Percentiles rank a stretch among this genome's conserved stretches.
These are phyloP conservation scores for Candida labiduridarum DNA, from an alignment of 1,139 yeast species.

Conservation along the genomic window DNA sequence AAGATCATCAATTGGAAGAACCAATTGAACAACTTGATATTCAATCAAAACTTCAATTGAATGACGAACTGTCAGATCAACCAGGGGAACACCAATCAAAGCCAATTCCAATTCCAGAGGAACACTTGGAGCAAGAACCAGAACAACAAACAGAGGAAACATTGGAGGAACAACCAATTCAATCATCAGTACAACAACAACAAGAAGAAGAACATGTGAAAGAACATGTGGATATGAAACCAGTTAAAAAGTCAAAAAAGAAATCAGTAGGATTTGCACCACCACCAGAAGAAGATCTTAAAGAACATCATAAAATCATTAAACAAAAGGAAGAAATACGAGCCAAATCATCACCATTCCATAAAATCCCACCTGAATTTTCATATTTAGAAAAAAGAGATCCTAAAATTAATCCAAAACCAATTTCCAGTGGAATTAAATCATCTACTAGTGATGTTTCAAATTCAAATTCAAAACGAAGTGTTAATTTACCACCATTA, in stretches of 20 bases:
- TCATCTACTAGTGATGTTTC: slow-evolving; percentile 9
- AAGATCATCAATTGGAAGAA: neutral
- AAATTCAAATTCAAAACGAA: slow-evolving; percentile 7
- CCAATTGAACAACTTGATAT: neutral
- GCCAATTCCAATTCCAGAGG: too few species aligned
- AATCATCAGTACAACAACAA: neutral
- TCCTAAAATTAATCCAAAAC: slow-evolving; percentile 16
- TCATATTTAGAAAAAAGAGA: slow-evolving; percentile 35
- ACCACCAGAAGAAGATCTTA: slow-evolving; percentile 39
- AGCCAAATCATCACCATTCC: slow-evolving; percentile 37
- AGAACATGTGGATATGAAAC: neutral
- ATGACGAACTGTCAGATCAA: too few species aligned
- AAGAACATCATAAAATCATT: slow-evolving; percentile 35
- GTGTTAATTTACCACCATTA: slow-evolving; percentile 16
- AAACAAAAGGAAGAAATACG: slow-evolving; percentile 29
- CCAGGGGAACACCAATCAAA: neutral
- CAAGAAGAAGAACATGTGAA: neutral
- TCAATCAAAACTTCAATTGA: too few species aligned
- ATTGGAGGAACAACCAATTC: neutral
- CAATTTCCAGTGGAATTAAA: slow-evolving; percentile 6
- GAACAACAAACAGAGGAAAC: neutral
- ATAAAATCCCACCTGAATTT: slow-evolving; percentile 47
- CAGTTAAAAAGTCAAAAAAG: slow-evolving; percentile 18
- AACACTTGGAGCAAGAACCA: neutral
- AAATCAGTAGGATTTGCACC: slow-evolving; percentile 48